Conservation (phyloP, 345 rosid species). For the Eucalyptus tenuipes region DNA sequence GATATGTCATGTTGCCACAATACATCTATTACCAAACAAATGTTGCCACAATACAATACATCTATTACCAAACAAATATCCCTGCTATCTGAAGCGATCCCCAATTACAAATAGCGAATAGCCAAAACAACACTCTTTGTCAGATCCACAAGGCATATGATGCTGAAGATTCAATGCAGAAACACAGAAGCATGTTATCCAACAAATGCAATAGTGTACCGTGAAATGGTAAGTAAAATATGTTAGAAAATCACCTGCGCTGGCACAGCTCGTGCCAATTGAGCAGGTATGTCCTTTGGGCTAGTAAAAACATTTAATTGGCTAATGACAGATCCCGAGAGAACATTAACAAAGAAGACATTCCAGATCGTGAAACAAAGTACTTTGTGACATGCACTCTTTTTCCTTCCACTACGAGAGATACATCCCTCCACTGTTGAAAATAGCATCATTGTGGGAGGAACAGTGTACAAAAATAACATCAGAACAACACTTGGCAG, state of each 20-base stretch:
- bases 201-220: background rate
- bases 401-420: constrained; percentile 73
- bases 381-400: constrained; percentile 70
- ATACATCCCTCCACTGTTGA: constrained; percentile 69
- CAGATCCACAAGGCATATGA: background rate
- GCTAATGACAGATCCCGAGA: constrained; percentile 66
- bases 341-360: constrained; percentile 75
- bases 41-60: too few species aligned
- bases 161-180: background rate
- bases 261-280: constrained; percentile 72
- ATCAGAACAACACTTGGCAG: constrained; percentile 87
- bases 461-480: constrained; percentile 55
- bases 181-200: background rate
- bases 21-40: too few species aligned
- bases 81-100: background rate
- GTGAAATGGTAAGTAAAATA: background rate
- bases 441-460: constrained; percentile 85
- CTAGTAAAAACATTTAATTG: constrained; percentile 41
- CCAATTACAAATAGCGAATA: background rate
- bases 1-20: background rate
- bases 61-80: background rate
- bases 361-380: constrained; percentile 90
- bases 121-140: background rate
- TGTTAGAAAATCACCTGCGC: constrained; percentile 37
- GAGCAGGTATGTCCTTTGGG: constrained; percentile 44